phyloP scores from a whole-genome alignment of 305 asterid species.

The Solanum hybrid region DNA sequence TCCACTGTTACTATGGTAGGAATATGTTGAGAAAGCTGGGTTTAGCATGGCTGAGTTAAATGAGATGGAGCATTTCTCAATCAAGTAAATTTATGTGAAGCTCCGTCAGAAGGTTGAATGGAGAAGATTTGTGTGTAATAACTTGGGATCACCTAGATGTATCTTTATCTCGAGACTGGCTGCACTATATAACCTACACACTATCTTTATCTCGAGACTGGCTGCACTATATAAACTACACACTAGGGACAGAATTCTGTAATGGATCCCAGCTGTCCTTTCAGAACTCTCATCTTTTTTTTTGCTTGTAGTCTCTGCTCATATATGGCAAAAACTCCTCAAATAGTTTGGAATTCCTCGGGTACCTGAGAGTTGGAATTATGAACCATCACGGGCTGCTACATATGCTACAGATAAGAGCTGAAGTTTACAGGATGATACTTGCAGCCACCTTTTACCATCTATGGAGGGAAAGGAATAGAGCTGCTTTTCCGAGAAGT shows the following conservation, averaged over 20 bases:
- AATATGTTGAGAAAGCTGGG: neutral
- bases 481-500: too few species aligned
- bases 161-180: neutral
- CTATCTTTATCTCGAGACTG: neutral
- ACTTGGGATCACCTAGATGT: neutral
- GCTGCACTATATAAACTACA: too few species aligned
- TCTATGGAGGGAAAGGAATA: neutral
- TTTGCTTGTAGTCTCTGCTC: neutral
- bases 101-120: neutral
- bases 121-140: neutral
- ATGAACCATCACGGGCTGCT: neutral
- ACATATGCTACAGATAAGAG: neutral
- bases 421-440: neutral
- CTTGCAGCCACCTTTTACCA: neutral
- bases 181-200: too few species aligned
- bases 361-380: neutral
- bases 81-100: neutral
- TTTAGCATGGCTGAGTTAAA: neutral
- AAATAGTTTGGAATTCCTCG: neutral
- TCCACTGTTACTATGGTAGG: neutral
- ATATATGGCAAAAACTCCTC: neutral
- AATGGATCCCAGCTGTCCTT: neutral
- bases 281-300: neutral
- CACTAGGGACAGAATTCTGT: neutral
- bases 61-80: neutral